Evolutionary conservation across 2,329 filamentous ascomycete genomes (phyloP).

Genomic region (Fusarium illudens): DNA sequence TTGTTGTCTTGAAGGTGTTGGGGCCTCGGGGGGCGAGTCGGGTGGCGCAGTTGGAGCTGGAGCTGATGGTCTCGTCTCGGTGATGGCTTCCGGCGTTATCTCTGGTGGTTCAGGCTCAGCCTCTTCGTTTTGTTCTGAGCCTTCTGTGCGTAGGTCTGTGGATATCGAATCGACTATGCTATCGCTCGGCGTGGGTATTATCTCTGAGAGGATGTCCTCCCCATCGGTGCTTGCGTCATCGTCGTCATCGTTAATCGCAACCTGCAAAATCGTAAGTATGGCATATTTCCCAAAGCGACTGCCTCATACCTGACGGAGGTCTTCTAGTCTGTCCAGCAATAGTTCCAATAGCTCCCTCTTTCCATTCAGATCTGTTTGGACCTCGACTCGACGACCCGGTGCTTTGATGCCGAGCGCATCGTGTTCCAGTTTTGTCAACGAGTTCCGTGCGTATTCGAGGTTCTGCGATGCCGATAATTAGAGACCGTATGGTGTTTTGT

Average conservation of each 20-base stretch:
- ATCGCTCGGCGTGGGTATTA: conserved; percentile 64
- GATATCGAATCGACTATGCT: conserved; percentile 55
- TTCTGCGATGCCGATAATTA: conserved; percentile 60
- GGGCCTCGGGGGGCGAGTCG: conserved; percentile 11
- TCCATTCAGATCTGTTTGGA: conserved; percentile 69
- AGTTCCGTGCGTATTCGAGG: conserved; percentile 73
- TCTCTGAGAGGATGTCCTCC: conserved; percentile 64
- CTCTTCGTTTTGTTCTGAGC: conserved; percentile 36
- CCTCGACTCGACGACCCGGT: conserved; percentile 64
- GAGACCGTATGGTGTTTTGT: neutral
- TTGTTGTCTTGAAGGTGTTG: conserved; percentile 12
- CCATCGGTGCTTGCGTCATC: conserved; percentile 58
- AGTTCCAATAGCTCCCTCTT: conserved; percentile 74
- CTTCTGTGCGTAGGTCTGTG: conserved; percentile 36
- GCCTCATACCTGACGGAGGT: conserved; percentile 67
- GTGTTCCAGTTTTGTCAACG: conserved; percentile 76
- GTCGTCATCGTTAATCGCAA: conserved; percentile 48
- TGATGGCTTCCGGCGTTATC: conserved; percentile 37
- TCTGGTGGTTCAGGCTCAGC: conserved; percentile 59
- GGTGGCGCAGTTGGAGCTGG: conserved; percentile 16
- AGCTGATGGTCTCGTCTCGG: conserved; percentile 20
- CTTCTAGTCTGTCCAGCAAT: conserved; percentile 71
- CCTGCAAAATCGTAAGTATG: conserved; percentile 37
- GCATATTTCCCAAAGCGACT: neutral
- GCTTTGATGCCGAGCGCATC: conserved; percentile 68